Percentiles rank a stretch among this genome's conserved stretches.
Evolutionary conservation across 2,329 filamentous ascomycete species (phyloP).

Genomic region (Colletotrichum trifolii): DNA sequence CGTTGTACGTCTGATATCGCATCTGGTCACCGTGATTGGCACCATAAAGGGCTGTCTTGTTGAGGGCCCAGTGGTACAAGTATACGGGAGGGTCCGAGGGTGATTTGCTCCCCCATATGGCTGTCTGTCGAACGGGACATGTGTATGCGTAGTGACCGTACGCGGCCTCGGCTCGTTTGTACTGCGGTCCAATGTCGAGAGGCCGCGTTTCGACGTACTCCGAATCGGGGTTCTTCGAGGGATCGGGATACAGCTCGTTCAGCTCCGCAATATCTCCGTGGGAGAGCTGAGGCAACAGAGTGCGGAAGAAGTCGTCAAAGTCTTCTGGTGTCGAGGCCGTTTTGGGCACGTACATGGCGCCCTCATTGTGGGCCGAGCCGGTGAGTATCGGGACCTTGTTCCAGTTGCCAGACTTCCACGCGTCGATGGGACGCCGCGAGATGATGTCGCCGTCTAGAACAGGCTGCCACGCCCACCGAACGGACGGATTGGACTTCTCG

Average conservation of each 20-base stretch:
- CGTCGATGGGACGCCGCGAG: slow-evolving; percentile 43
- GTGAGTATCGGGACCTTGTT: slow-evolving; percentile 46
- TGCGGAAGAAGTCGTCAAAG: slow-evolving; percentile 43
- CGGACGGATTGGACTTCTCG: slow-evolving; percentile 41
- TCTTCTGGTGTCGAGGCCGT: slow-evolving; percentile 30
- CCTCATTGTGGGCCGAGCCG: slow-evolving; percentile 45
- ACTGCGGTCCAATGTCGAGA: slow-evolving; percentile 58
- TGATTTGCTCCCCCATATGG: slow-evolving; percentile 39
- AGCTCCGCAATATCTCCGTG: slow-evolving; percentile 43
- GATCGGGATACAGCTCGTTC: slow-evolving; percentile 48
- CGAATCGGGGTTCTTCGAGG: slow-evolving; percentile 45
- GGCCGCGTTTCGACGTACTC: slow-evolving; percentile 50
- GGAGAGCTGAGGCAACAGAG: slow-evolving; percentile 43
- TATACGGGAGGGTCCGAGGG: slow-evolving; percentile 40
- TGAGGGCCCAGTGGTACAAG: slow-evolving; percentile 46
- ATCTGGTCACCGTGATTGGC: slow-evolving; percentile 58
- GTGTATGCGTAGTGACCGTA: slow-evolving; percentile 67
- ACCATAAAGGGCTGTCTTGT: slow-evolving; percentile 42
- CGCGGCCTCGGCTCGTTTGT: slow-evolving; percentile 64
- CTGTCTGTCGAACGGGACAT: slow-evolving; percentile 62
- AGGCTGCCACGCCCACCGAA: slow-evolving; percentile 48
- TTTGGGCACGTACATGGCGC: slow-evolving; percentile 43
- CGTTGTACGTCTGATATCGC: slow-evolving; percentile 56
- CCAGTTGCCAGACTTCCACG: slow-evolving; percentile 47
- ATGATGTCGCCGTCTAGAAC: slow-evolving; percentile 45